These are phyloP conservation scores for Hemisphaericaspora xylofermentans DNA, from an alignment of 1,139 yeast genomes.

Conservation along the genomic window DNA sequence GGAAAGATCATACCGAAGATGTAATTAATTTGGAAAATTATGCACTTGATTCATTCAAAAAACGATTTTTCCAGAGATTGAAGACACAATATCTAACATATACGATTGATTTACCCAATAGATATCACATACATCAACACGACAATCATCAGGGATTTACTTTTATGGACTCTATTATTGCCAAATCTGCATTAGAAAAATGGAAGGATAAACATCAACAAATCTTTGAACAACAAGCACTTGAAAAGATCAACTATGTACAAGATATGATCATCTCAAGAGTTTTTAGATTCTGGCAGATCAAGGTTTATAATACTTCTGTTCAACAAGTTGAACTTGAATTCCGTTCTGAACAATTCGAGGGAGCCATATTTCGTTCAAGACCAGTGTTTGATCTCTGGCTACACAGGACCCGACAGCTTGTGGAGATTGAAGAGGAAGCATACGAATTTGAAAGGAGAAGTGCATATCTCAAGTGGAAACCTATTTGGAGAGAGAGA, in stretches of 20 bases:
- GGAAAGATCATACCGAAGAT: slow-evolving; percentile 3
- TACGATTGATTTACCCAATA: background rate
- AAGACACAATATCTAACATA: background rate
- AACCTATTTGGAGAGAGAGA: slow-evolving; percentile 17
- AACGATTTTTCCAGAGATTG: slow-evolving; percentile 13
- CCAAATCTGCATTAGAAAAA: background rate
- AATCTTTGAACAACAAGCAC: slow-evolving; percentile 3
- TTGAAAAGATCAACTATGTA: background rate
- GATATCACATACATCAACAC: background rate
- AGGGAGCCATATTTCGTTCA: background rate
- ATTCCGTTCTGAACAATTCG: background rate
- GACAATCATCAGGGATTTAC: background rate
- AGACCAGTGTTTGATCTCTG: slow-evolving; percentile 5
- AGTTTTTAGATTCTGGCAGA: slow-evolving; percentile 2
- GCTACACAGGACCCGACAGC: slow-evolving; percentile 10
- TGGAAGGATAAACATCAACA: slow-evolving; percentile 6
- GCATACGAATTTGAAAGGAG: slow-evolving; percentile 23
- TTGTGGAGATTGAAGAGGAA: slow-evolving; percentile 7
- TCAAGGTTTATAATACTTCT: background rate
- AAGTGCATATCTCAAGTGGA: background rate
- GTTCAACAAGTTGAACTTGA: slow-evolving; percentile 1
- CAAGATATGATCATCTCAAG: slow-evolving; percentile 1
- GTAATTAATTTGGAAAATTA: background rate
- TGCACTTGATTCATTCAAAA: slow-evolving; percentile 3
- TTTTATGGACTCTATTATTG: slow-evolving; percentile 4